Base-by-base conservation (phyloP, 1,139 yeast species). In the Taiozyma sp. region DNA sequence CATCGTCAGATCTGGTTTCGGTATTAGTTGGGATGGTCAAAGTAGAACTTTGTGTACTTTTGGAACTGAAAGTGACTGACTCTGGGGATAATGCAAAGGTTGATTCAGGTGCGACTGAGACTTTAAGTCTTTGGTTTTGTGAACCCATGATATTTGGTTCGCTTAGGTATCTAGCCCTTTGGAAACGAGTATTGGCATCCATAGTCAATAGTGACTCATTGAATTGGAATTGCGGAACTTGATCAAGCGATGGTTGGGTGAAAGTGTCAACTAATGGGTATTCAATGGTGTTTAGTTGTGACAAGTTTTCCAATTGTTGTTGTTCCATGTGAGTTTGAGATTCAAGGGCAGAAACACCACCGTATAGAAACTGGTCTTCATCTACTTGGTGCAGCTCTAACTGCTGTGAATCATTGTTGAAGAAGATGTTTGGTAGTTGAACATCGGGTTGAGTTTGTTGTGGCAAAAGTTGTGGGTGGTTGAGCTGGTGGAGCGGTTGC, bases 61-160 rank as follows among this genome's bases (percentile, higher is more conserved):
- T 45, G 14, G 51, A 43, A 8, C 44, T 44, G 26, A 51, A 46
- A 3, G 43, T 41, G 13, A 46, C 44, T 2, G 61, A 52, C 21
- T 50, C 55, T 28, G 59, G 58, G 4, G 61, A 53, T 43, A 56
- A 26, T 1, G 56, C 49, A 6, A 56, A 48, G 16, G 54, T 48
- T 4, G 57, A 51, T n/a, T 55, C 56, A 4, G 43, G 29, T 29
- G 42, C 42, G 3, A 24, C 14, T 42, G 21, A 21, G 3, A 9
- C 24, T 10, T 19, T 14, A 4, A 37, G 13, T 8, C 41, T 35
- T 16, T 39, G 48, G 14, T 29, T 6, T 14, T 47, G 10, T 2
- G 53, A 35, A 22, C 45, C 50, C 16, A 50, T 3, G 10, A 54
- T 11, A 21, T 50, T 55, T 13, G 57, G 55, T 46, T 54, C 58